phyloP scores from a whole-genome alignment of 2,329 filamentous ascomycete species.

The Stenocarpella maydis region DNA sequence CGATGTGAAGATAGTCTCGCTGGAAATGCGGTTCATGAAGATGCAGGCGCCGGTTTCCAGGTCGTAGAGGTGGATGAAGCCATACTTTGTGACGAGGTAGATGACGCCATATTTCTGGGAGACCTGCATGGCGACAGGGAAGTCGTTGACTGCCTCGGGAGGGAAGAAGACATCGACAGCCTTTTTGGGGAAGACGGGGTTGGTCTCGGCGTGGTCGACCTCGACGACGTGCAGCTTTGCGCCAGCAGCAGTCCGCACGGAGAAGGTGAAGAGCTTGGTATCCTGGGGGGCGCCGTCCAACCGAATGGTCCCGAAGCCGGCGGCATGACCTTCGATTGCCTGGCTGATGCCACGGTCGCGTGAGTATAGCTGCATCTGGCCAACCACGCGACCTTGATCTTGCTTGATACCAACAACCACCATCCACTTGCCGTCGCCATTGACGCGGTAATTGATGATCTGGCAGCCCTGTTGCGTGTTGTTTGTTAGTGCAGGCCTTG shows the following conservation, averaged over 20 bases:
- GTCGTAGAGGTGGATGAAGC: slow-evolving; percentile 98
- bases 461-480: slow-evolving; percentile 79
- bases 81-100: slow-evolving; percentile 98
- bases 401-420: slow-evolving; percentile 95
- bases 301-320: slow-evolving; percentile 88
- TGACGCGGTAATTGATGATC: slow-evolving; percentile 99
- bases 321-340: slow-evolving; percentile 96
- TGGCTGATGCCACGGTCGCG: slow-evolving; percentile 96
- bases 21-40: slow-evolving; percentile 99
- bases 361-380: slow-evolving; percentile 97
- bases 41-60: slow-evolving; percentile 94
- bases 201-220: slow-evolving; percentile 90
- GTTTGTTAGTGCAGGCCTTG: slow-evolving; percentile 34
- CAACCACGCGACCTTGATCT: slow-evolving; percentile 90
- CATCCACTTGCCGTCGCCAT: slow-evolving; percentile 97
- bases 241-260: slow-evolving; percentile 86
- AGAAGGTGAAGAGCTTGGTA: slow-evolving; percentile 96
- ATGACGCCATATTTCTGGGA: slow-evolving; percentile 96
- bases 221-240: slow-evolving; percentile 96
- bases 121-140: slow-evolving; percentile 97
- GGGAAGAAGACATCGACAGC: slow-evolving; percentile 98
- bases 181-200: slow-evolving; percentile 92
- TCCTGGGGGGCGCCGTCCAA: slow-evolving; percentile 89
- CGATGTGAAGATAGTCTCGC: slow-evolving; percentile 98
- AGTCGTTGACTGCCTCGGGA: slow-evolving; percentile 92